Evolutionary conservation across 768 basidiomycete genomes (phyloP).

Genomic region (Candolleomyces eurysporus): DNA sequence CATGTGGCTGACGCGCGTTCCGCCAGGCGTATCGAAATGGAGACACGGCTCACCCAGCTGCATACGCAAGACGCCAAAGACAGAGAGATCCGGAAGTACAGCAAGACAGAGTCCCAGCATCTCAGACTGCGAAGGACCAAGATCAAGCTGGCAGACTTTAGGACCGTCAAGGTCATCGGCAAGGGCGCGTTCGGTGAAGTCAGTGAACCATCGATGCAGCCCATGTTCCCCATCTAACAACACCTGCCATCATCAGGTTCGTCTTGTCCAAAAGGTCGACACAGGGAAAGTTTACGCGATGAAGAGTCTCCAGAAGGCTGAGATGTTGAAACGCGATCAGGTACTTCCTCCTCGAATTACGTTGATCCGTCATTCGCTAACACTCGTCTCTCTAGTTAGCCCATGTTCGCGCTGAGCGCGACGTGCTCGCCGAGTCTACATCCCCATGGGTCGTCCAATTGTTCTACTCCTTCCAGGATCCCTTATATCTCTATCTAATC

Average conservation of each 20-base stretch:
- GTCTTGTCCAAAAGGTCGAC: slow-evolving; percentile 94
- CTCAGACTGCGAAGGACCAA: slow-evolving; percentile 91
- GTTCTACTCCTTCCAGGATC: slow-evolving; percentile 98
- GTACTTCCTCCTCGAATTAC: slow-evolving; percentile 38
- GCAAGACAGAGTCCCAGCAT: slow-evolving; percentile 85
- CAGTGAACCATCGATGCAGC: slow-evolving; percentile 18
- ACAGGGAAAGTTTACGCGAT: slow-evolving; percentile 99
- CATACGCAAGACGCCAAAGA: slow-evolving; percentile 80
- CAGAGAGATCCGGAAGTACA: slow-evolving; percentile 83
- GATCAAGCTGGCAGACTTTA: slow-evolving; percentile 90
- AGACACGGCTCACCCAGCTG: slow-evolving; percentile 77
- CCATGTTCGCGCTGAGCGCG: slow-evolving; percentile 95
- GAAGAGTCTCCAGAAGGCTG: slow-evolving; percentile 97
- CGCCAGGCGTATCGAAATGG: slow-evolving; percentile 81
- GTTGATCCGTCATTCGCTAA: neutral
- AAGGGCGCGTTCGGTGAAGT: slow-evolving; percentile 99
- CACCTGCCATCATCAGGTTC: slow-evolving; percentile 52
- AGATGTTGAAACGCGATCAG: slow-evolving; percentile 99
- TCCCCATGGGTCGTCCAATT: slow-evolving; percentile 97
- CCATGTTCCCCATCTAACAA: slow-evolving; percentile 8
- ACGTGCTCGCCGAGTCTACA: slow-evolving; percentile 94
- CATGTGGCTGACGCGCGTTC: slow-evolving; percentile 3
- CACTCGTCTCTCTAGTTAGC: slow-evolving; percentile 61
- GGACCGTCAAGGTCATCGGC: slow-evolving; percentile 96
- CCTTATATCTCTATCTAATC: slow-evolving; percentile 92